A percentile compares a stretch with the other conserved stretches of the same genome.
These are phyloP conservation scores for Saksenaea oblongispora DNA, from an alignment of 371 early-diverging fungal species.

Conservation along the genomic window DNA sequence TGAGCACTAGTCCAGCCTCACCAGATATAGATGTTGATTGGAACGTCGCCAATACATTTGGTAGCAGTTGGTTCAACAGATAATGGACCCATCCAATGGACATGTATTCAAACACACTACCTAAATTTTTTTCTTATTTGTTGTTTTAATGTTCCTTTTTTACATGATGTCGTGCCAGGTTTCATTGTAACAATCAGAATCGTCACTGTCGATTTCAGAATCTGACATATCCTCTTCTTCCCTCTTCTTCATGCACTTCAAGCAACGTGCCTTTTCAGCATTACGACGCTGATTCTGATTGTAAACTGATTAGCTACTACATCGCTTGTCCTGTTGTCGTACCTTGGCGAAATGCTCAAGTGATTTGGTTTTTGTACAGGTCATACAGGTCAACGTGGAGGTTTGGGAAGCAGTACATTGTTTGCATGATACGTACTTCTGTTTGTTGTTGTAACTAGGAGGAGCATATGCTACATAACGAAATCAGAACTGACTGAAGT, in stretches of 20 bases:
- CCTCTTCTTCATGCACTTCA: conserved; percentile 50
- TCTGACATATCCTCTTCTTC: conserved; percentile 51
- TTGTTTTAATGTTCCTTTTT: not conserved
- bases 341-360: conserved; percentile 53
- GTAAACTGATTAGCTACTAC: not conserved
- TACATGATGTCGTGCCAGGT: conserved; percentile 29
- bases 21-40: conserved; percentile 27
- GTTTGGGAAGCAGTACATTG: conserved; percentile 46
- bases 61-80: conserved; percentile 12
- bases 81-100: not conserved
- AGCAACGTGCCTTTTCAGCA: conserved; percentile 50
- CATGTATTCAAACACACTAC: not conserved
- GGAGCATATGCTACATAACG: conserved; percentile 41
- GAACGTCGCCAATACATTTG: conserved; percentile 8
- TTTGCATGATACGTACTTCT: conserved; percentile 47
- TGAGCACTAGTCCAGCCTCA: conserved; percentile 18
- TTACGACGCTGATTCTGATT: conserved; percentile 48
- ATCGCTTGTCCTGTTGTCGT: not conserved
- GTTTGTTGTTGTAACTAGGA: conserved; percentile 34
- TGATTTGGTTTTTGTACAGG: conserved; percentile 40
- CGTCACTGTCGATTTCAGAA: conserved; percentile 40
- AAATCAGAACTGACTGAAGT: not conserved
- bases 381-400: conserved; percentile 41
- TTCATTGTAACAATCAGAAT: conserved; percentile 27
- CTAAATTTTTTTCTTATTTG: not conserved